Conservation (phyloP, 805 yeast genomes). For the Suhomyces faveliae region DNA sequence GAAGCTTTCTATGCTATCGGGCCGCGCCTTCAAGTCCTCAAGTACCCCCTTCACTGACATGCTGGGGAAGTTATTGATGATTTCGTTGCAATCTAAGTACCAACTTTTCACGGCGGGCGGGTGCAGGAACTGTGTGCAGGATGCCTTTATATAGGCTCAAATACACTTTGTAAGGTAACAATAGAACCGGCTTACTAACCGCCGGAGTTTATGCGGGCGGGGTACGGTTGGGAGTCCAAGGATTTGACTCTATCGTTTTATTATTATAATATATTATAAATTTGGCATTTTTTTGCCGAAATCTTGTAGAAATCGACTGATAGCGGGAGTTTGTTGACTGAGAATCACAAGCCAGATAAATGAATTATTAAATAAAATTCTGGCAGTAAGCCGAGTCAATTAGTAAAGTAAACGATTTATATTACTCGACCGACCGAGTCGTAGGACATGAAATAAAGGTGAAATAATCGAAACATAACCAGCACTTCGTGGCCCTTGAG, state of each 20-base stretch:
- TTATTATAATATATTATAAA: too few relatives aligned
- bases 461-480: too few relatives aligned
- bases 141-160: not conserved
- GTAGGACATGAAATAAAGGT: too few relatives aligned
- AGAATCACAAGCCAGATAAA: too few relatives aligned
- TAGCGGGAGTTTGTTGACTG: too few relatives aligned
- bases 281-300: not conserved
- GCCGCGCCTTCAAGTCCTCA: not conserved
- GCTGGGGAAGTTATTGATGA: not conserved
- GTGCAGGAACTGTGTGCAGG: constrained; percentile 1
- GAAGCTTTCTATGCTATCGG: not conserved
- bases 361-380: too few relatives aligned
- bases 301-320: not conserved
- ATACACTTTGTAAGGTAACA: not conserved
- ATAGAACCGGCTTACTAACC: not conserved
- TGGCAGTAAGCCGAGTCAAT: too few relatives aligned
- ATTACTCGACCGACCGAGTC: too few relatives aligned
- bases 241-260: too few relatives aligned
- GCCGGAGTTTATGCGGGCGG: not conserved
- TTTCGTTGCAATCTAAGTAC: not conserved
- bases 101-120: not conserved
- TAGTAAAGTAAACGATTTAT: too few relatives aligned
- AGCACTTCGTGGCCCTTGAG: too few relatives aligned
- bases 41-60: constrained; percentile 4
- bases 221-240: not conserved